Base-by-base conservation (phyloP, 2,329 filamentous ascomycete genomes). In the Hypoxylon sp. region DNA sequence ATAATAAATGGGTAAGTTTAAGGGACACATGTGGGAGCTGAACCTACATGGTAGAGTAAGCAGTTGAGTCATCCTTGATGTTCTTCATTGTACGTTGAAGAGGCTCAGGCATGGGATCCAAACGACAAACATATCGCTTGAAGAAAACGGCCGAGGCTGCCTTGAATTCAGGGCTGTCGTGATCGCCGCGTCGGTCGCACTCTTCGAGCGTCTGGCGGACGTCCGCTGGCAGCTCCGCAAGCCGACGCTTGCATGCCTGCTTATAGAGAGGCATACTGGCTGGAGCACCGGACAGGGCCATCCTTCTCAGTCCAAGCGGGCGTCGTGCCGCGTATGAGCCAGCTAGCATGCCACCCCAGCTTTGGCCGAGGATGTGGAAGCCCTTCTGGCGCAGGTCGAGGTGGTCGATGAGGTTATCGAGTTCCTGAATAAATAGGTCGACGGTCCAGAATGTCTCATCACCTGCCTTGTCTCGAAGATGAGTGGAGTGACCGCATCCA, bases 401-500 rank as follows among this genome's bases (percentile, higher is more conserved):
- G 46, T 65, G 58, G 21, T 48, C 47, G 24, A 69, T 26, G 2
- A 69, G 43, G 33, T 66, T 67, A 35, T 69, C 61, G 17, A 69
- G 62, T 58, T 69, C 65, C 2, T 42, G 26, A 33, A 58, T 54
- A 29, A 69, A 69, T 11, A 69, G 60, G 3, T 69, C 64, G 20
- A 65, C 52, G 0, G 65, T 60, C 66, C 67, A 69, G 55, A 69
- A 69, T 9, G 49, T 2, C 27, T 61, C 57, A 38, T 69, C 65
- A 11, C 77, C 76, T 10, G 69, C 69, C 49, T 77, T 79, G 41
- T 80, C 75, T 1, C 63, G 74, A 11, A 82, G 70, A 47, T 77
- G 80, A 0, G 81, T 83, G 4, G 76, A 80, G 9, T 70, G 67
- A 8, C 79, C 81, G 54, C 77, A 78, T 23, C 81, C 81, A 48